Percentiles rank a stretch among this genome's conserved stretches.
These are phyloP conservation scores for Ascochyta koolunga DNA, from an alignment of 2,329 filamentous ascomycete species.

Conservation along the genomic window DNA sequence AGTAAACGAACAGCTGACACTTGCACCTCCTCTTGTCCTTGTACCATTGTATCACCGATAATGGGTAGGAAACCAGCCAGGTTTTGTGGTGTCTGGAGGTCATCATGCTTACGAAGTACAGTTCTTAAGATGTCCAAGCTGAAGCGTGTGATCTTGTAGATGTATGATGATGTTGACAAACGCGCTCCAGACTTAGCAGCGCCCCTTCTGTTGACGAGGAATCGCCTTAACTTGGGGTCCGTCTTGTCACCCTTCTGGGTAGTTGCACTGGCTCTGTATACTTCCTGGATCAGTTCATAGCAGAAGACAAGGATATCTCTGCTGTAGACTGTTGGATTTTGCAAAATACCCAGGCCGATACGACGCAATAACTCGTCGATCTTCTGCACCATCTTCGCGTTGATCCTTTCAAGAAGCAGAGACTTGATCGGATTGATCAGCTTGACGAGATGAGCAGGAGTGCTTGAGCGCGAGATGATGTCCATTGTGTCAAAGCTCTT, in stretches of 20 bases:
- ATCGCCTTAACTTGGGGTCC: constrained; percentile 64
- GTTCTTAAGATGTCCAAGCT: constrained; percentile 84
- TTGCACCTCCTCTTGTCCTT: constrained; percentile 90
- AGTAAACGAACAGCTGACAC: constrained; percentile 86
- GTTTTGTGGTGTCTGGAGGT: constrained; percentile 78
- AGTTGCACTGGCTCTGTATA: constrained; percentile 70
- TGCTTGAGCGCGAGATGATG: constrained; percentile 81
- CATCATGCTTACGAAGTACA: constrained; percentile 84
- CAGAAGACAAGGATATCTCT: constrained; percentile 90
- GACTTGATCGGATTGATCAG: constrained; percentile 79
- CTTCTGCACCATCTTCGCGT: constrained; percentile 82
- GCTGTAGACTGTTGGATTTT: constrained; percentile 78
- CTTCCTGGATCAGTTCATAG: constrained; percentile 89
- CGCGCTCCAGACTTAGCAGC: constrained; percentile 76
- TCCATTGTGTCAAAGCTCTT: constrained; percentile 99
- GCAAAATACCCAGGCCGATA: constrained; percentile 80
- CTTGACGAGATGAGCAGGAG: constrained; percentile 73
- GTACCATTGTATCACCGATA: constrained; percentile 83
- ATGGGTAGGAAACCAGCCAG: constrained; percentile 86
- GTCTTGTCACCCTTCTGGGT: constrained; percentile 35
- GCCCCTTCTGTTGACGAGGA: constrained; percentile 77
- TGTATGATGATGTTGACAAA: constrained; percentile 76
- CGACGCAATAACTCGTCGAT: constrained; percentile 87
- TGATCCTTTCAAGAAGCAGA: constrained; percentile 82
- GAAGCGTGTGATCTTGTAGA: constrained; percentile 87